Base-by-base conservation (phyloP, 768 basidiomycete genomes). In the Tubosaeta sp. region DNA sequence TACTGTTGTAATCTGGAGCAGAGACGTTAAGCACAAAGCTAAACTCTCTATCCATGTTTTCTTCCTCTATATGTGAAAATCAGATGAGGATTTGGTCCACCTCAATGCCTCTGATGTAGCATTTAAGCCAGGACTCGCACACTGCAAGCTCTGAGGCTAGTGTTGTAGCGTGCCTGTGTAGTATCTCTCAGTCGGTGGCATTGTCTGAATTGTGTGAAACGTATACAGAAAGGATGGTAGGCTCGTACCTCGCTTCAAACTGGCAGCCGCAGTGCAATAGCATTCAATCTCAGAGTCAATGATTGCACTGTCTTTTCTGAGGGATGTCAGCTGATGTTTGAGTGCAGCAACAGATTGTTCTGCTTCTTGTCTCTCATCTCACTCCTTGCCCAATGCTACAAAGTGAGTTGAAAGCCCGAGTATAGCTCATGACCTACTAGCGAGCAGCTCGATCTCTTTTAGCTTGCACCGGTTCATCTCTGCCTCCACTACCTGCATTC, bases 401-500 rank as follows among this genome's bases (percentile, higher is more conserved):
- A 5, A 25, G 26, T 42, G 11, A 22, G 35, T 42, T 17, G 13
- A 44, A 34, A n/a, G 14, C 5, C 6, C 33, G n/a, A 9, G 11
- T 19, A 34, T n/a, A 5, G 25, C 22, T n/a, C 50, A 32, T 32
- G 14, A 72, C 81, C 17, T 66, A 92, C 91, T 80, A 51, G 81
- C 79, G 3, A 91, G 76, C 50, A 95, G 76, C 46, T 89, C 85
- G 29, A 91, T 85, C 69, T 94, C 92, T 60, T 76, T 79, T 47
- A 88, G 64, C 59, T 91, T 88, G 70, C 88, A 91, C 41, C 83
- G 74, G 49, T 81, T 84, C 2, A 80, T 92, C 67, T 91, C 86
- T 0, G 73, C 61, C 64, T 93, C 87, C 0, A 83, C 74, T 9
- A 79, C 74, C 41, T 82, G 76, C 8, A 71, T 80, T 64, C 80